phyloP scores from a whole-genome alignment of 2,329 filamentous ascomycete species.

The Trichoderma breve region DNA sequence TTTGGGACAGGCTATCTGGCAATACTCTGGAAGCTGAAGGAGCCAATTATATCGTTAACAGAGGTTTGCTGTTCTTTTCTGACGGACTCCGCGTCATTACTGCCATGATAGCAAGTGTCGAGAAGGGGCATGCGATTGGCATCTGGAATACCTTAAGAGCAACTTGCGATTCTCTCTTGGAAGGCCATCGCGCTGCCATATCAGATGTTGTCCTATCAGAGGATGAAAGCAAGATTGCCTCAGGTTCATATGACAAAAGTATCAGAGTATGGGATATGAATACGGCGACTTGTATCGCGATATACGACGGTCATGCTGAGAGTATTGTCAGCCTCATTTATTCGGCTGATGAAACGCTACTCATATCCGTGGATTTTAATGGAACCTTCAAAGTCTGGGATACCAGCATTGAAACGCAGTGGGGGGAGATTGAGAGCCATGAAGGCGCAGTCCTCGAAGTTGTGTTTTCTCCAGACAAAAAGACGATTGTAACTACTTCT shows the following conservation, averaged over 20 bases:
- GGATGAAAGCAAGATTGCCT: neutral
- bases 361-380: neutral
- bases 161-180: neutral
- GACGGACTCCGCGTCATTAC: neutral
- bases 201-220: neutral
- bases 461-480: neutral
- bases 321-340: neutral
- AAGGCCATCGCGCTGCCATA: neutral
- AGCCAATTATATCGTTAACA: rapidly evolving
- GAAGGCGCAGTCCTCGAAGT: neutral
- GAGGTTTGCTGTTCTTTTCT: neutral
- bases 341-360: neutral
- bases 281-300: neutral
- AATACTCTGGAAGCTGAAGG: neutral
- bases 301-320: neutral
- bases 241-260: neutral
- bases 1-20: neutral
- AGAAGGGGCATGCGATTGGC: neutral
- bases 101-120: neutral
- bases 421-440: neutral
- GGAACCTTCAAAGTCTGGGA: neutral
- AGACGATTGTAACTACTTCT: neutral
- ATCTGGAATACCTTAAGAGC: neutral
- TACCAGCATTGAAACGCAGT: rapidly evolving
- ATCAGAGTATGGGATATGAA: neutral